These are phyloP conservation scores for Meredithiella fracta DNA, from an alignment of 2,329 filamentous ascomycete genomes.

Conservation along the genomic window DNA sequence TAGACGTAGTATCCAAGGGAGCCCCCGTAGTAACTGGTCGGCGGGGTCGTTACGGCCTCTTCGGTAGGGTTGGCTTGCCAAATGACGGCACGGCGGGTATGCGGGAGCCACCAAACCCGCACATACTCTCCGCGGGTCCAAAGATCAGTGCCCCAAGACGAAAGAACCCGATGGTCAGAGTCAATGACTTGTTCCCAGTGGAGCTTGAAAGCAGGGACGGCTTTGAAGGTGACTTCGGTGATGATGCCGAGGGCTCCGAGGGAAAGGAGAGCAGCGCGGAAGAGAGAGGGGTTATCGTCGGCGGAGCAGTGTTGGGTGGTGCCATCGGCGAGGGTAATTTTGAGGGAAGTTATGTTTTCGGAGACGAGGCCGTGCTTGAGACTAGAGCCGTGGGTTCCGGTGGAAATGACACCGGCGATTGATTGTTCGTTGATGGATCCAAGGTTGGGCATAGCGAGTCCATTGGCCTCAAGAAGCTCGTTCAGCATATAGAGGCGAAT, in stretches of 20 bases:
- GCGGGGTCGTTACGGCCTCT: slow-evolving; percentile 41
- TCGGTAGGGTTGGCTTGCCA: slow-evolving; percentile 76
- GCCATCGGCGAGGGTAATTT: slow-evolving; percentile 70
- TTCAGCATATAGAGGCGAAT: slow-evolving; percentile 67
- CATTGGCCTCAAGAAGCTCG: slow-evolving; percentile 53
- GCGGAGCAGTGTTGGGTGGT: slow-evolving; percentile 54
- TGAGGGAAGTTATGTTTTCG: slow-evolving; percentile 56
- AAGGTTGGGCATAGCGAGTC: slow-evolving; percentile 75
- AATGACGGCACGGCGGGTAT: slow-evolving; percentile 70
- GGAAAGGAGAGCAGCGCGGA: slow-evolving; percentile 72
- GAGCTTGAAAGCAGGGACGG: slow-evolving; percentile 67
- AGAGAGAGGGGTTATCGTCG: slow-evolving; percentile 57
- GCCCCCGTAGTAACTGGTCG: slow-evolving; percentile 64
- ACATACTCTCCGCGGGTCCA: slow-evolving; percentile 83
- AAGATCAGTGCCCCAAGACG: slow-evolving; percentile 53
- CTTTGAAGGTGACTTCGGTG: slow-evolving; percentile 71
- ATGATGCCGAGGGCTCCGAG: slow-evolving; percentile 85
- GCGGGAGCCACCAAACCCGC: slow-evolving; percentile 94
- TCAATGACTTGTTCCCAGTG: slow-evolving; percentile 72
- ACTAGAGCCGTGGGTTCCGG: slow-evolving; percentile 84
- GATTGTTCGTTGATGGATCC: slow-evolving; percentile 93
- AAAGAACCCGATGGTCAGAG: slow-evolving; percentile 49
- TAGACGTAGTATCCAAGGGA: slow-evolving; percentile 75
- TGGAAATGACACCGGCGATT: slow-evolving; percentile 80
- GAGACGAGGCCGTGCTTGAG: slow-evolving; percentile 70